These are phyloP conservation scores for Phytophthora rubi DNA, from an alignment of 352 stramenopile genomes.

Conservation along the genomic window DNA sequence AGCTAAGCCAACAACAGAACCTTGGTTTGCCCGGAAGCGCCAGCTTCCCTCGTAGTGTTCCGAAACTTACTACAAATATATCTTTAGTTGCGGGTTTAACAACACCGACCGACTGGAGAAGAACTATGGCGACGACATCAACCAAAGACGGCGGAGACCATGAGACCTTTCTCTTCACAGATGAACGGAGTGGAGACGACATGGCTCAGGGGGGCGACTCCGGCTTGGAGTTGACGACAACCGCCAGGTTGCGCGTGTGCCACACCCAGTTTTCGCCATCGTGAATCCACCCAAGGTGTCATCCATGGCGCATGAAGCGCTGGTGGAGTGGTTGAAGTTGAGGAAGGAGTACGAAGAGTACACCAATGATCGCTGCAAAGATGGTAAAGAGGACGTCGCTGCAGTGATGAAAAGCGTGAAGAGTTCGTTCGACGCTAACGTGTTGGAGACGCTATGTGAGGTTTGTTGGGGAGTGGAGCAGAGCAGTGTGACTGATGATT, in stretches of 20 bases:
- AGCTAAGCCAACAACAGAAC: too few relatives aligned
- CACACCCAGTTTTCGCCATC: conserved; percentile 17
- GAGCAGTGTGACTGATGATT: conserved; percentile 15
- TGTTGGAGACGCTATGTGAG: conserved; percentile 24
- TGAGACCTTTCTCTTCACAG: not conserved
- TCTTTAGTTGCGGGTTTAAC: conserved; percentile 22
- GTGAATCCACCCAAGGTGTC: conserved; percentile 13
- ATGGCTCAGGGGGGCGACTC: not conserved
- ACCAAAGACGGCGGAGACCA: not conserved
- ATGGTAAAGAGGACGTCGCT: conserved; percentile 17
- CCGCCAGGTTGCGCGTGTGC: too few relatives aligned
- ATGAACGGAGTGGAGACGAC: not conserved
- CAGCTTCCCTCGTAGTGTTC: conserved; percentile 18
- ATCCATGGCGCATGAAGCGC: conserved; percentile 14
- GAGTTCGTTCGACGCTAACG: conserved; percentile 14
- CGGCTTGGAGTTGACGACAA: too few relatives aligned
- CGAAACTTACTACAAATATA: conserved; percentile 18
- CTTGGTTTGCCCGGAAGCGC: conserved; percentile 15
- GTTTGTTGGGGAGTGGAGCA: conserved; percentile 14
- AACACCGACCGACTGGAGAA: conserved; percentile 5
- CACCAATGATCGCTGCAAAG: conserved; percentile 16
- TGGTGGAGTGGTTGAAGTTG: conserved; percentile 20
- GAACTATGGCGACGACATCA: conserved; percentile 2
- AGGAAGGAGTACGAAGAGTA: conserved; percentile 23
- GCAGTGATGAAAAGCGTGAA: conserved; percentile 22